phyloP scores from a whole-genome alignment of 345 rosid species.

The Salix caprea region DNA sequence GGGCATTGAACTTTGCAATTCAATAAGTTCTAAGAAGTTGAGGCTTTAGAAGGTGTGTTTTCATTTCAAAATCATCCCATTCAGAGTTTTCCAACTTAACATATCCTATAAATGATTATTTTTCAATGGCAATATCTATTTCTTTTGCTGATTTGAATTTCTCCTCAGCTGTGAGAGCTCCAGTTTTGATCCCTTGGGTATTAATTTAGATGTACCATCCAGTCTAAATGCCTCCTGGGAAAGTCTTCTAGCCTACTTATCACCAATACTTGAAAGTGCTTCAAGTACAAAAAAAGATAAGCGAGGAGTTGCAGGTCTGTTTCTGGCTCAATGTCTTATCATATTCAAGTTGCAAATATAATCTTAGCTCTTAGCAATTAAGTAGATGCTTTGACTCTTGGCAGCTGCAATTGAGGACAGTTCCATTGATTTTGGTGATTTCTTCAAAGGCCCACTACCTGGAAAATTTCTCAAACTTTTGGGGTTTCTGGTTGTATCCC shows the following conservation, averaged over 20 bases:
- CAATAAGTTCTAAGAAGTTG: neutral
- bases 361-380: conserved; percentile 13
- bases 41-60: neutral
- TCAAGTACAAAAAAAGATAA: conserved; percentile 62
- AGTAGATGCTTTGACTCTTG: conserved; percentile 23
- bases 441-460: conserved; percentile 90
- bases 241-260: conserved; percentile 44
- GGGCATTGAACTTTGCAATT: neutral
- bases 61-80: neutral
- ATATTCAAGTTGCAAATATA: conserved; percentile 2
- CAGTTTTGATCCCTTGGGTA: conserved; percentile 77
- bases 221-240: conserved; percentile 53
- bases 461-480: conserved; percentile 89
- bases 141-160: conserved; percentile 32
- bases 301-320: conserved; percentile 77
- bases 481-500: conserved; percentile 78
- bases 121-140: conserved; percentile 14
- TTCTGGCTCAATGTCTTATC: conserved; percentile 9
- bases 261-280: conserved; percentile 54
- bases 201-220: conserved; percentile 48
- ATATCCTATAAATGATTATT: conserved; percentile 10
- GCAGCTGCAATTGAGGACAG: conserved; percentile 98
- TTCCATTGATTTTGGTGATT: conserved; percentile 95
- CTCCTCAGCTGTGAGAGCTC: conserved; percentile 50
- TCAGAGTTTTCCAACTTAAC: neutral